phyloP scores from a whole-genome alignment of 495 filamentous ascomycete species.

The Podospora conica region DNA sequence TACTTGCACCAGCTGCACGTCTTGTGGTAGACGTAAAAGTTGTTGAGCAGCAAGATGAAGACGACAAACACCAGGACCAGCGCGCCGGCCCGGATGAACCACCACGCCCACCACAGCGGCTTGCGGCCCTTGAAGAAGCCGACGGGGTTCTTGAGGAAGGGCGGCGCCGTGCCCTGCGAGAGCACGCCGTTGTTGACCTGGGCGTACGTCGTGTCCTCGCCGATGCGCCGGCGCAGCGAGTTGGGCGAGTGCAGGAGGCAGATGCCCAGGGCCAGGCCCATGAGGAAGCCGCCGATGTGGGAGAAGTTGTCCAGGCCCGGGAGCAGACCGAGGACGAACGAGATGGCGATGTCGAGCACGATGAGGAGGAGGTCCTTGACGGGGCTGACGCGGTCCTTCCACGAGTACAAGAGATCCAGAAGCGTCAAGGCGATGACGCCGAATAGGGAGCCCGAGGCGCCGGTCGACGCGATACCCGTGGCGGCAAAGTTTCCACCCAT shows the following conservation, averaged over 20 bases:
- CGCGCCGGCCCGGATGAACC: constrained; percentile 77
- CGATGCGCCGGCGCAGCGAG: constrained; percentile 67
- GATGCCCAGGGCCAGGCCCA: constrained; percentile 82
- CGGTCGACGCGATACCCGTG: constrained; percentile 70
- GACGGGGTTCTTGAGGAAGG: constrained; percentile 62
- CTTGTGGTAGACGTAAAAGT: constrained; percentile 77
- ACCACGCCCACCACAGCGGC: constrained; percentile 96
- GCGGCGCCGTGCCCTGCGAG: constrained; percentile 40
- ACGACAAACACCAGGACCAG: constrained; percentile 69
- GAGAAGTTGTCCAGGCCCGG: constrained; percentile 95
- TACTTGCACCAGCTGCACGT: constrained; percentile 91
- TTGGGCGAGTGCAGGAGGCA: constrained; percentile 84
- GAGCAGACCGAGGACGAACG: constrained; percentile 86
- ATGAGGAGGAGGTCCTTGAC: constrained; percentile 79
- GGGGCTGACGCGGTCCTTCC: constrained; percentile 67
- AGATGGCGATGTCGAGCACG: constrained; percentile 74
- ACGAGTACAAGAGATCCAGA: constrained; percentile 88
- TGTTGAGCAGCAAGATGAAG: constrained; percentile 77
- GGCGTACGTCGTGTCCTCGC: constrained; percentile 52
- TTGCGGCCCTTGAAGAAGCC: constrained; percentile 89
- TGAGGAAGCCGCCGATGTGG: constrained; percentile 92
- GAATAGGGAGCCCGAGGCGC: constrained; percentile 84
- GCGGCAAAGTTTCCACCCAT: constrained; percentile 90
- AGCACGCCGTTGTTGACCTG: constrained; percentile 32
- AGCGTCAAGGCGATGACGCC: constrained; percentile 83